These are phyloP conservation scores for Globisporangium acanthophoron DNA, from an alignment of 352 stramenopile species.

Conservation along the genomic window DNA sequence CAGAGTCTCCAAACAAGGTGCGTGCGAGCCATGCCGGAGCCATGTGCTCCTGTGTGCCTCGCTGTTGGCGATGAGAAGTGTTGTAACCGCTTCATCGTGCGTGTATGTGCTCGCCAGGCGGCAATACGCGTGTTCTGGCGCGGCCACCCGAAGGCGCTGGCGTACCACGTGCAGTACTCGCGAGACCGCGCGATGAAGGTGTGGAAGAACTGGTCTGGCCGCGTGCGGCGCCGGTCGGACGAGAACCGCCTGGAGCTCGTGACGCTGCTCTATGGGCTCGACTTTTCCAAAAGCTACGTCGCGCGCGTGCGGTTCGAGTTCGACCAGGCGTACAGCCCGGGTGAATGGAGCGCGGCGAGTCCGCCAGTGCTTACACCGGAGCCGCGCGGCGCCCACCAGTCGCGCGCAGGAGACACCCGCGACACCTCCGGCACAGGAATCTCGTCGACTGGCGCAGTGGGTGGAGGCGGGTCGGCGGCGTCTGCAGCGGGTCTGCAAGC, in stretches of 20 bases:
- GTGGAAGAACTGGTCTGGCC: conserved; percentile 70
- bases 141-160: conserved; percentile 40
- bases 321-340: conserved; percentile 24
- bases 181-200: conserved; percentile 73
- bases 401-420: conserved; percentile 12
- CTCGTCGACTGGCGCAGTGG: neutral
- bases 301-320: conserved; percentile 71
- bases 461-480: neutral
- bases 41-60: too few relatives aligned
- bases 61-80: too few relatives aligned
- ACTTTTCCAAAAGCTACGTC: conserved; percentile 72
- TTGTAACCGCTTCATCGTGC: neutral
- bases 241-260: conserved; percentile 52
- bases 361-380: conserved; percentile 34
- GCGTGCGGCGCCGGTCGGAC: conserved; percentile 30
- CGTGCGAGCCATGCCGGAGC: neutral
- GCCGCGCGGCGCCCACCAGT: conserved; percentile 15
- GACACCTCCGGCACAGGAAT: neutral
- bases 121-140: conserved; percentile 58
- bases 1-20: conserved; percentile 67
- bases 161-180: conserved; percentile 66
- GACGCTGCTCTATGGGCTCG: conserved; percentile 61
- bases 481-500: neutral
- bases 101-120: conserved; percentile 26
- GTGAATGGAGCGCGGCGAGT: conserved; percentile 64